Evolutionary conservation across 495 filamentous ascomycete genomes (phyloP).

Genomic region (Talaromyces wortmannii): DNA sequence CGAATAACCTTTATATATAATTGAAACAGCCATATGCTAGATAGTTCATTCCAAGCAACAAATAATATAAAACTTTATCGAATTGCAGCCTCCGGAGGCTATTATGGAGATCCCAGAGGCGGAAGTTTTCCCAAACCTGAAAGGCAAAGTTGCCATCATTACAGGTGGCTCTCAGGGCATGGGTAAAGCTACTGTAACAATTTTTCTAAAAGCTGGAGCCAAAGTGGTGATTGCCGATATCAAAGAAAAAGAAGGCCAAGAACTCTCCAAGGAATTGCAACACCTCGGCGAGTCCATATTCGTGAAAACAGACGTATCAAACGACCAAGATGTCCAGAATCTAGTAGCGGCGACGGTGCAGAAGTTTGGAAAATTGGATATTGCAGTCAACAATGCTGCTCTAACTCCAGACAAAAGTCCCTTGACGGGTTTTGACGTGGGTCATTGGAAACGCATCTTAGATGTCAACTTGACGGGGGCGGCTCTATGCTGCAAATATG

Average conservation of each 20-base stretch:
- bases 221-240: constrained; percentile 39
- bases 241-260: constrained; percentile 20
- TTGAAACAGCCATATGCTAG: no score
- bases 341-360: constrained; percentile 8
- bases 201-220: constrained; percentile 29
- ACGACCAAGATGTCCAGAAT: constrained; percentile 7
- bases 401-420: constrained; percentile 1
- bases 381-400: constrained; percentile 17
- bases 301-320: constrained; percentile 16
- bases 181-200: constrained; percentile 32
- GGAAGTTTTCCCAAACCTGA: no score
- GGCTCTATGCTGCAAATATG: constrained; percentile 10
- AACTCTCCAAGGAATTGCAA: constrained; percentile 14
- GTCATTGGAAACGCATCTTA: constrained; percentile 5
- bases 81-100: no score
- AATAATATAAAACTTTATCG: no score
- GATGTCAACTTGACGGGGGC: constrained; percentile 10
- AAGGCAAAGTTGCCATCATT: constrained; percentile 31
- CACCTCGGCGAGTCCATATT: constrained; percentile 4
- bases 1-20: no score
- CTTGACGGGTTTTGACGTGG: constrained; percentile 8
- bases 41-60: no score
- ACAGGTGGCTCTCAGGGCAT: constrained; percentile 37
- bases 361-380: constrained; percentile 11
- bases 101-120: no score